Conservation (phyloP, 176 grass and related monocot genomes). For the Eremochloa ophiuroides region DNA sequence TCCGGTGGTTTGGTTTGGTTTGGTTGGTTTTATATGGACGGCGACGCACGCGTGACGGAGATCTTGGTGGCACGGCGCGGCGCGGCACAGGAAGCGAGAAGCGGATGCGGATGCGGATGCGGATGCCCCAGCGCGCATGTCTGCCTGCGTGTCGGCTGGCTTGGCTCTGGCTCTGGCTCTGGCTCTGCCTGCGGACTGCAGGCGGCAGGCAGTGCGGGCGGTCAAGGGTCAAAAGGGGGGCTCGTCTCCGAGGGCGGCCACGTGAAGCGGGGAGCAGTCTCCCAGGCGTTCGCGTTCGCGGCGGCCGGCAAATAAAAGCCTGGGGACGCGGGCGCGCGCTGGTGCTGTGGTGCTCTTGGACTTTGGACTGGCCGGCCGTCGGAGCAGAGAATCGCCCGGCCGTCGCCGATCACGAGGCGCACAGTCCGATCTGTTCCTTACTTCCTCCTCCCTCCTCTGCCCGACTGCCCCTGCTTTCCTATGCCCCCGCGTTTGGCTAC, state of each 20-base stretch:
- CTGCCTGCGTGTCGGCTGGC: neutral
- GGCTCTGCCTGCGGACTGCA: neutral
- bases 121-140: neutral
- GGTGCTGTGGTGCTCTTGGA: neutral
- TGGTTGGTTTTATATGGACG: slow-evolving; percentile 29
- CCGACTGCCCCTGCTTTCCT: too few species aligned
- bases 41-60: neutral
- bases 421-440: slow-evolving; percentile 24
- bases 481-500: too few species aligned
- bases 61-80: neutral
- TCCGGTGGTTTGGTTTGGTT: too few species aligned
- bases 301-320: neutral
- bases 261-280: slow-evolving; percentile 82
- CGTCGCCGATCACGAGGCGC: slow-evolving; percentile 68
- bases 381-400: slow-evolving; percentile 25
- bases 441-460: too few species aligned
- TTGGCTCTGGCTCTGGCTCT: neutral
- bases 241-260: slow-evolving; percentile 36
- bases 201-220: neutral
- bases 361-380: neutral
- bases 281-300: slow-evolving; percentile 33
- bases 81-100: neutral
- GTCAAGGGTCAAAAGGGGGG: slow-evolving; percentile 35
- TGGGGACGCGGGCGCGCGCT: neutral
- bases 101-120: neutral